Conservation (phyloP, 2,329 filamentous ascomycete species). For the Aspergillus sp. region DNA sequence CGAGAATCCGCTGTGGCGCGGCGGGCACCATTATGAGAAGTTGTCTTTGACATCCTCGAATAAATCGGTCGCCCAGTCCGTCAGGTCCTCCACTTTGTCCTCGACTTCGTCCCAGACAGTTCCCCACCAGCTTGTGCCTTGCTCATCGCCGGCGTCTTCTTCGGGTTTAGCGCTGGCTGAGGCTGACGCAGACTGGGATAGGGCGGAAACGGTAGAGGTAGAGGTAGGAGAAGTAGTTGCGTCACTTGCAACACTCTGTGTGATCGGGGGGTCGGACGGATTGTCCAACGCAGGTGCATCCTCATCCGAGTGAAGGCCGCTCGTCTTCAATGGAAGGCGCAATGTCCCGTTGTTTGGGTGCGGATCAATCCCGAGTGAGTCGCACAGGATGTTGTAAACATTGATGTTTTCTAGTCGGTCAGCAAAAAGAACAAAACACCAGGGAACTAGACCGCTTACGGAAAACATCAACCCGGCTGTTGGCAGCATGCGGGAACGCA, state of each 20-base stretch:
- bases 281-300: slow-evolving; percentile 30
- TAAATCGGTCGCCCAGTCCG: slow-evolving; percentile 37
- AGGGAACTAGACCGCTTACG: slow-evolving; percentile 56
- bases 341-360: slow-evolving; percentile 86
- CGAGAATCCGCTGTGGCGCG: not conserved
- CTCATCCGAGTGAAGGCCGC: slow-evolving; percentile 46
- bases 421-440: not conserved
- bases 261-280: slow-evolving; percentile 34
- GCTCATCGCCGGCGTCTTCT: slow-evolving; percentile 15
- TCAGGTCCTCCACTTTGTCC: slow-evolving; percentile 34
- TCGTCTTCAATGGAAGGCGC: slow-evolving; percentile 45
- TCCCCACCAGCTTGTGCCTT: slow-evolving; percentile 31
- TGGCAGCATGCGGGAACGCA: slow-evolving; percentile 81
- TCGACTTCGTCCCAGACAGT: slow-evolving; percentile 35
- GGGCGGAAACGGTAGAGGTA: not conserved
- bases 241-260: not conserved
- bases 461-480: slow-evolving; percentile 76
- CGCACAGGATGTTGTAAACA: slow-evolving; percentile 92
- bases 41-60: slow-evolving; percentile 32
- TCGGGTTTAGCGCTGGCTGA: slow-evolving; percentile 9
- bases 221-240: not conserved
- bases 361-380: slow-evolving; percentile 73
- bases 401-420: slow-evolving; percentile 75
- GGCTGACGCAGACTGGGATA: not conserved
- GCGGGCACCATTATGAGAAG: slow-evolving; percentile 12